A percentile compares a stretch with the other conserved stretches of the same genome.
Evolutionary conservation across 768 basidiomycete species (phyloP).

Genomic region (Hericium erinaceus): DNA sequence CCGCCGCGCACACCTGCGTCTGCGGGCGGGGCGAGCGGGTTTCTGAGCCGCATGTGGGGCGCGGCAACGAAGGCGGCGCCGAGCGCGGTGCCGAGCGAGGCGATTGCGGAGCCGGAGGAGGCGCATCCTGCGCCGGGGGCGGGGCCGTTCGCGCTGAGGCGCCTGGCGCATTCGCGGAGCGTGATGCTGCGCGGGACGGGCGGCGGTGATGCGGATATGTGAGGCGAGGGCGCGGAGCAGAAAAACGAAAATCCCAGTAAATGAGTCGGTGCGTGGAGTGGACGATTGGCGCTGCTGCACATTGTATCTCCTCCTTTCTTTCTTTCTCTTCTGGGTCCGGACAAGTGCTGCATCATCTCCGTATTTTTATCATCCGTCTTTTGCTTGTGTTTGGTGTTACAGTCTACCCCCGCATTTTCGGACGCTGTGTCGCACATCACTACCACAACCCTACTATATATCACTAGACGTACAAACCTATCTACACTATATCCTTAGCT

Average conservation of each 20-base stretch:
- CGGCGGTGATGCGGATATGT: background rate
- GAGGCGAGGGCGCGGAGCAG: background rate
- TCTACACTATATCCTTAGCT: too few species aligned
- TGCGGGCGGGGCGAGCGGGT: conserved; percentile 25
- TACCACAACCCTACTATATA: too few species aligned
- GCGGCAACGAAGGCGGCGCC: conserved; percentile 36
- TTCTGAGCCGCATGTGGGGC: conserved; percentile 71
- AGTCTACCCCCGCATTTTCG: background rate
- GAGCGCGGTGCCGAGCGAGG: background rate
- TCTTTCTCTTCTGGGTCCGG: background rate
- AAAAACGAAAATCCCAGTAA: background rate
- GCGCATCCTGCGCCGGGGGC: conserved; percentile 14
- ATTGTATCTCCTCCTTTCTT: background rate
- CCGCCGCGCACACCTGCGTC: background rate
- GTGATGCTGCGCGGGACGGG: conserved; percentile 28
- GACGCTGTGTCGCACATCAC: too few species aligned
- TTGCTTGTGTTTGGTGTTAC: background rate
- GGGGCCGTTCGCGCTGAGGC: conserved; percentile 26
- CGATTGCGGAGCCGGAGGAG: conserved; percentile 17
- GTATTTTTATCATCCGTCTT: background rate
- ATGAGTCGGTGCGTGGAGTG: background rate
- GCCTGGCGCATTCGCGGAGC: conserved; percentile 36
- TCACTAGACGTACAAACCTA: too few species aligned
- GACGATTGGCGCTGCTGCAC: background rate
- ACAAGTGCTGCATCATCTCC: background rate